phyloP scores from a whole-genome alignment of 2,329 filamentous ascomycete genomes.

The Alternaria sp. region DNA sequence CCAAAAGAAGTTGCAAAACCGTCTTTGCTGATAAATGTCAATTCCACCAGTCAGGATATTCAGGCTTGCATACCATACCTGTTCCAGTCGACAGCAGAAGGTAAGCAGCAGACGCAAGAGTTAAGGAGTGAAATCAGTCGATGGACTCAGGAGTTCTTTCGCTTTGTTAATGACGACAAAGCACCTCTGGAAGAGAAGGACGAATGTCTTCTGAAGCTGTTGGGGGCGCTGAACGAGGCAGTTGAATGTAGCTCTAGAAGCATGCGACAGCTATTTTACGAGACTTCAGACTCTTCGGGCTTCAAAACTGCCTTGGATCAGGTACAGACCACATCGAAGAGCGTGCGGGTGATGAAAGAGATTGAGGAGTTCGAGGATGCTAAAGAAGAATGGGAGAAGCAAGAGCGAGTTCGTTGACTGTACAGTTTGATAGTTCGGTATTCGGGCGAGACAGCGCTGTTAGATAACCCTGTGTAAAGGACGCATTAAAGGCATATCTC shows the following conservation, averaged over 20 bases:
- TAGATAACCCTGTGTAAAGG: neutral
- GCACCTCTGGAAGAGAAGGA: too few species aligned
- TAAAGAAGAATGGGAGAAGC: conserved; percentile 2
- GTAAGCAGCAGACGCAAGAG: too few species aligned
- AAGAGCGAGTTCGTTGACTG: neutral
- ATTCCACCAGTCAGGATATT: too few species aligned
- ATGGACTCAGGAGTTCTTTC: too few species aligned
- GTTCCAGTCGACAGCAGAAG: too few species aligned
- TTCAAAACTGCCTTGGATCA: neutral
- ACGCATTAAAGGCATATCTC: neutral
- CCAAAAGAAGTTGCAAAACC: too few species aligned
- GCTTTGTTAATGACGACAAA: too few species aligned
- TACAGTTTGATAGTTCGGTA: neutral
- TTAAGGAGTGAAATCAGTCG: fast-evolving
- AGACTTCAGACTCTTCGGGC: neutral
- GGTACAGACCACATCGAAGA: neutral
- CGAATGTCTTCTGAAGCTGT: too few species aligned
- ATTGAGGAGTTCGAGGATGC: conserved; percentile 7
- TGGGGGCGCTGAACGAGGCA: neutral
- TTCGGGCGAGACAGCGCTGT: neutral
- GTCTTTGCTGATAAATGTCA: too few species aligned
- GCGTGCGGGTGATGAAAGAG: conserved; percentile 2
- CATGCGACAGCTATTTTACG: neutral
- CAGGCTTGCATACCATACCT: too few species aligned
- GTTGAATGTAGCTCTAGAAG: neutral